Evolutionary conservation across 192 early-diverging fungal genomes (phyloP).

Genomic region (Coemansia sp.): DNA sequence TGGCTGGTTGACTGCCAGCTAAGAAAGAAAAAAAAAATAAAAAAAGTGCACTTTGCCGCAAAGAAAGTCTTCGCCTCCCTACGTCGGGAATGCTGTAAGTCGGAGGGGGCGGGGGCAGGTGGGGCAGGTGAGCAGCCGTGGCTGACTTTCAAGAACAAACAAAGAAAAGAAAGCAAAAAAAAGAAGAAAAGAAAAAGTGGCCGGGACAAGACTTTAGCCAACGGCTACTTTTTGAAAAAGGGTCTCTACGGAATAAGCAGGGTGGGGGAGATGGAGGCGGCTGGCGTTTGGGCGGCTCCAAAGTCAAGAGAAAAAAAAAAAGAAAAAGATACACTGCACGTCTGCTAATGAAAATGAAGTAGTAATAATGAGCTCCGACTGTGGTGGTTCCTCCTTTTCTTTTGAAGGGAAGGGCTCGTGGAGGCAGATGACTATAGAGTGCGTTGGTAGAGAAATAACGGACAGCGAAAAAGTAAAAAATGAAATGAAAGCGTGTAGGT

Average conservation of each 20-base stretch:
- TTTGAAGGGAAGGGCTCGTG: not conserved
- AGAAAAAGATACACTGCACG: not conserved
- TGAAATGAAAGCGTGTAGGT: not conserved
- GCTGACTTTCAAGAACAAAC: conserved; percentile 13
- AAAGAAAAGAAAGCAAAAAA: not conserved
- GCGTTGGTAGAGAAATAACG: not conserved
- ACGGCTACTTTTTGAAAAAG: conserved; percentile 13
- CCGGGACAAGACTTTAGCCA: not conserved
- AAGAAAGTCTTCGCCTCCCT: conserved; percentile 12
- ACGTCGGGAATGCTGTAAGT: conserved; percentile 1
- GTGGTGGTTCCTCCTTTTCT: not conserved
- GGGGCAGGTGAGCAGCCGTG: conserved; percentile 3
- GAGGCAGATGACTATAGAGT: not conserved
- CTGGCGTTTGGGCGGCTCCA: not conserved
- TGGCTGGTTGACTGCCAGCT: conserved; percentile 9
- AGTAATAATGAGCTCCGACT: not conserved
- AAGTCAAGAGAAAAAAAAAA: conserved; percentile 1
- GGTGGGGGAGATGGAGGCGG: not conserved
- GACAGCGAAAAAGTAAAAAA: not conserved
- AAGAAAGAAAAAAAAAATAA: conserved; percentile 11
- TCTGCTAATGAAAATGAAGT: conserved; percentile 8
- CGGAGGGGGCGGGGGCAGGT: not conserved
- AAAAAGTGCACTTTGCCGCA: conserved; percentile 9
- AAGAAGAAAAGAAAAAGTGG: not conserved
- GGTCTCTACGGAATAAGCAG: conserved; percentile 14